Evolutionary conservation across 2,329 filamentous ascomycete genomes (phyloP), one percentile per base, ranked within the genome.

Genomic region (Colletotrichum sp.): DNA sequence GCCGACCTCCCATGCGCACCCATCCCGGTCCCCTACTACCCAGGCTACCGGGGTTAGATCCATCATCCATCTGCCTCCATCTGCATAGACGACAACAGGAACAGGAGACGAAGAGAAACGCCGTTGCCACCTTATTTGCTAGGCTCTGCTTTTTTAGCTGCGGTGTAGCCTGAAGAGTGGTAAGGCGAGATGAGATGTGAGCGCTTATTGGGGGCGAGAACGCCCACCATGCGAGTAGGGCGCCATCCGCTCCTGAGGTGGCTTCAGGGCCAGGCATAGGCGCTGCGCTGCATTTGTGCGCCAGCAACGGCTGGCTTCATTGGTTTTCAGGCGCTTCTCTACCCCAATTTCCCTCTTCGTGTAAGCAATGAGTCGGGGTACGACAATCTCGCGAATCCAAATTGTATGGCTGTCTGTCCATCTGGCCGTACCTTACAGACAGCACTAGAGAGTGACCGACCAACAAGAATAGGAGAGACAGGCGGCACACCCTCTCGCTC

Each of bases 101-200:
- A 19, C 44, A 55, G 32, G 49, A 66, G 57, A 29, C 34, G 57
- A 29, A 29, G 49, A 34, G 27, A 69, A 63, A 75, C 52, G 52
- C 34, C 72, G 72, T 68, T 72, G 62, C 72, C 72, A 75, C 69
- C 70, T 66, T 76, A 59, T 57, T 57, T 76, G 55, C 44, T 49
- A 52, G 57, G 39, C 57, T 68, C 57, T 65, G 44, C 44, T 39
- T 32, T 52, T 39, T 29, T 8, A 15, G 25, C 52, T 57, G 44
- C 44, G 36, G 62, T 49, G 67, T 30, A 59, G 57, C 30, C 34
- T 55, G 29, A 34, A 34, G 59, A 19, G 39, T 66, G 62, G 72
- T 66, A 61, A 67, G 36, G 29, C 22, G 44, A 64, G 55, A 64
- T 44, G 69, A 73, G 57, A 59, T 73, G 70, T 19, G 73, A 69